These are phyloP conservation scores for Orobanche coerulescens DNA, from an alignment of 257 asterid species.

Conservation along the genomic window DNA sequence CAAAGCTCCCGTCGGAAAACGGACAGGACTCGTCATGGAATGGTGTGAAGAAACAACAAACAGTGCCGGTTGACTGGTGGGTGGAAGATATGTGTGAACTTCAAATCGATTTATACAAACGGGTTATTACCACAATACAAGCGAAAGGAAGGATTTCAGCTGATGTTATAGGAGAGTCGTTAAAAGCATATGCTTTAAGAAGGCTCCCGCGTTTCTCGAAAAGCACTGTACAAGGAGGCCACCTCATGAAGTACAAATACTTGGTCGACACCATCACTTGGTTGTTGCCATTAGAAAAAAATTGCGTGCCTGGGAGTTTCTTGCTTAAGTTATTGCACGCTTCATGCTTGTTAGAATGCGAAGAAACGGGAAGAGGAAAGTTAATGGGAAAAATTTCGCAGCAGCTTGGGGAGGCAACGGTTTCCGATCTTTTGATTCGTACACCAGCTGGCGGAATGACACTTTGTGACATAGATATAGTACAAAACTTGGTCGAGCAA, in stretches of 20 bases:
- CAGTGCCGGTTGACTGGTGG: constrained; percentile 89
- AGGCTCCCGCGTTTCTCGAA: constrained; percentile 55
- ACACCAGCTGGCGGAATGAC: constrained; percentile 47
- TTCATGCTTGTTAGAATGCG: constrained; percentile 45
- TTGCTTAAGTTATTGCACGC: constrained; percentile 59
- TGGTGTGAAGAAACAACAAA: constrained; percentile 57
- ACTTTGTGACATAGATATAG: constrained; percentile 38
- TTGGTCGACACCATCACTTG: constrained; percentile 50
- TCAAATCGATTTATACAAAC: constrained; percentile 55
- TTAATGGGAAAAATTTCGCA: constrained; percentile 47
- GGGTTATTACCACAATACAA: constrained; percentile 48
- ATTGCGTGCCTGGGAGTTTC: constrained; percentile 47
- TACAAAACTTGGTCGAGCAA: constrained; percentile 53
- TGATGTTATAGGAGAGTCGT: constrained; percentile 67
- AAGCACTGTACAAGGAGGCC: constrained; percentile 42
- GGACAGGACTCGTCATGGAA: constrained; percentile 46
- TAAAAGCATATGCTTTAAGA: constrained; percentile 45
- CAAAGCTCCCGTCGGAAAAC: constrained; percentile 45
- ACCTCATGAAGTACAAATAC: constrained; percentile 40
- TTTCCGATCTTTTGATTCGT: constrained; percentile 47
- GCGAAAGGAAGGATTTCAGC: constrained; percentile 48
- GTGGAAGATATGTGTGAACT: constrained; percentile 86
- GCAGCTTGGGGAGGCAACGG: constrained; percentile 62
- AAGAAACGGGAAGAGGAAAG: constrained; percentile 40
- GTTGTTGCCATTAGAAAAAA: constrained; percentile 49